phyloP scores from a whole-genome alignment of 2,329 filamentous ascomycete species.

The Alternaria sp. region DNA sequence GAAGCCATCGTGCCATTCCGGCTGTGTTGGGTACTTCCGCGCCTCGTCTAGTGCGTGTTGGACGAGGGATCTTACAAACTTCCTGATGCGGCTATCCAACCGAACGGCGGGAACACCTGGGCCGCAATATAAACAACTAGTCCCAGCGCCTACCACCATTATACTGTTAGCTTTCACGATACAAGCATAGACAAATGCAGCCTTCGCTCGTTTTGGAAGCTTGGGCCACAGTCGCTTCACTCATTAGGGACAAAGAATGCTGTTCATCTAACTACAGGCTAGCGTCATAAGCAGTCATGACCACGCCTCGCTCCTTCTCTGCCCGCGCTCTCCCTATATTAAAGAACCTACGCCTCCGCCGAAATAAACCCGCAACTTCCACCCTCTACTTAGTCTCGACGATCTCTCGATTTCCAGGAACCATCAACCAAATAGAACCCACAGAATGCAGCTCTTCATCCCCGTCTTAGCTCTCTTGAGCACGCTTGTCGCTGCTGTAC shows the following conservation, averaged over 20 bases:
- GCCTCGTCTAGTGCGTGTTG: background rate
- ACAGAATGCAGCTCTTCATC: constrained; percentile 19
- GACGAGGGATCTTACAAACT: background rate
- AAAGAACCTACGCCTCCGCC: background rate
- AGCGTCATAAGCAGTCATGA: background rate
- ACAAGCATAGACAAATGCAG: background rate
- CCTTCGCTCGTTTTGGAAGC: background rate
- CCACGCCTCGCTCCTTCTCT: background rate
- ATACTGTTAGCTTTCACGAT: background rate
- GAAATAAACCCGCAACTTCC: background rate
- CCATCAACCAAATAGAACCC: background rate
- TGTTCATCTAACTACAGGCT: background rate
- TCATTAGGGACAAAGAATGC: background rate
- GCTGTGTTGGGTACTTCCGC: background rate
- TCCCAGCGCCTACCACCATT: background rate
- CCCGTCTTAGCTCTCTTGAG: constrained; percentile 15
- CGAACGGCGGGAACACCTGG: background rate
- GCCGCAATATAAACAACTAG: background rate
- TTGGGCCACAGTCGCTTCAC: background rate
- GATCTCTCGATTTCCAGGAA: background rate
- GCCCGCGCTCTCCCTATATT: background rate
- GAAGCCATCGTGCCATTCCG: no score
- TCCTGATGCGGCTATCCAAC: background rate
- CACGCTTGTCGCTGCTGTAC: constrained; percentile 11
- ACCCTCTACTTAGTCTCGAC: background rate